Evolutionary conservation across 2,329 filamentous ascomycete species (phyloP), one percentile per base, ranked within the genome.

Genomic region (Ceratocystis albifundus): DNA sequence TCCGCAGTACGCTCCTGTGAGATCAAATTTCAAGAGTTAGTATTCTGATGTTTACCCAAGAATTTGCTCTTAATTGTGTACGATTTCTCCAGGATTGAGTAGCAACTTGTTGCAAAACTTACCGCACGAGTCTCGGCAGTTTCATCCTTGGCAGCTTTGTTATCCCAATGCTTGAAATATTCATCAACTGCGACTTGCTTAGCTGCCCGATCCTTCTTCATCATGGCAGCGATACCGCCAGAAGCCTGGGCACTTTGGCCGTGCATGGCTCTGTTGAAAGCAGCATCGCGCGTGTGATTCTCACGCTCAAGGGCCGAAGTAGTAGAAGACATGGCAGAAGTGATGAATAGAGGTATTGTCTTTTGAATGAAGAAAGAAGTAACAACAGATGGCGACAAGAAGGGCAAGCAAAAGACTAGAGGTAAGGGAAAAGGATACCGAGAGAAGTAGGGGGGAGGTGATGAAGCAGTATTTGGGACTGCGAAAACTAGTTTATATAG

Each of bases 161-260:
- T 88, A 76, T 96, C 90, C 89, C 89, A 96, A 76, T 96, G 91
- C 82, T 95, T 95, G 80, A 96, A 96, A 79, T 96, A 96, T 76
- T 95, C 89, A 74, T 94, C 89, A 32, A 92, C 84, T 61, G 90
- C 90, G 64, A 87, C 87, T 75, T 90, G 84, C 74, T 95, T 89
- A 6, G 90, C 90, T 36, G 80, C 73, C 36, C 72, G 70, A 76
- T 94, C 87, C 80, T 99, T 99, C 73, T 96, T 80, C 86, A 96
- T 92, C 72, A 93, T 89, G 70, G 82, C 78, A 71, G 84, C 79
- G 72, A 96, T 83, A 71, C 90, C 89, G 73, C 88, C 89, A 66
- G 81, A 78, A 57, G 84, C 84, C 74, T 86, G 77, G 62, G 89
- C 80, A 65, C 89, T 90, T 69, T 75, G 76, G 73, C 83, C 90